A percentile compares a stretch with the other conserved stretches of the same genome.
These are phyloP conservation scores for Leishmania guyanensis DNA, from an alignment of 208 protist species.

Conservation along the genomic window DNA sequence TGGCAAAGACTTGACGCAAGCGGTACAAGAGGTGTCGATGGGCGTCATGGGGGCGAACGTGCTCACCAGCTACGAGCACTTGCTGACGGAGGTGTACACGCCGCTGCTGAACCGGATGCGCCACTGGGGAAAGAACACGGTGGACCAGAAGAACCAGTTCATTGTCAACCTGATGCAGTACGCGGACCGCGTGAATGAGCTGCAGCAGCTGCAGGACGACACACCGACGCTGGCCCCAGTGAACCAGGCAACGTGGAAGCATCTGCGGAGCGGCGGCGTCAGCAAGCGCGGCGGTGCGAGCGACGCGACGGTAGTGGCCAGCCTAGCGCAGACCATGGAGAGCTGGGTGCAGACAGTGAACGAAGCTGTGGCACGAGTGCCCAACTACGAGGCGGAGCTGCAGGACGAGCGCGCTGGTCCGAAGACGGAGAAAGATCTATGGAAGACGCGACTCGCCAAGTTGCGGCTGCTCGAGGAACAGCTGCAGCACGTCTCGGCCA, in stretches of 20 bases:
- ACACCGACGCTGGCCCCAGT: constrained; percentile 58
- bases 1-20: constrained; percentile 72
- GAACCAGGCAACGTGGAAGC: constrained; percentile 71
- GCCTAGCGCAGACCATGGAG: constrained; percentile 70
- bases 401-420: constrained; percentile 91
- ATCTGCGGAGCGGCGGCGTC: constrained; percentile 74
- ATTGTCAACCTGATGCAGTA: constrained; percentile 86
- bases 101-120: constrained; percentile 83
- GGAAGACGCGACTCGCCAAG: constrained; percentile 93
- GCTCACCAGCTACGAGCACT: constrained; percentile 85
- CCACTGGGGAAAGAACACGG: constrained; percentile 91
- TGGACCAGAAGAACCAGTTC: constrained; percentile 83
- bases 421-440: constrained; percentile 94
- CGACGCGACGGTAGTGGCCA: constrained; percentile 74
- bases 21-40: constrained; percentile 87
- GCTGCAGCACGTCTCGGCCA: constrained; percentile 73
- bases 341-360: constrained; percentile 78
- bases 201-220: constrained; percentile 87
- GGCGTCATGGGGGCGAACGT: constrained; percentile 84
- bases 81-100: constrained; percentile 92
- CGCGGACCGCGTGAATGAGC: constrained; percentile 88
- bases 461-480: constrained; percentile 93
- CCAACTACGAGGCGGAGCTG: constrained; percentile 91
- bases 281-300: constrained; percentile 80
- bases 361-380: constrained; percentile 64